Conservation (phyloP, 768 basidiomycete genomes). For the Goffeauzyma gilvescens region DNA sequence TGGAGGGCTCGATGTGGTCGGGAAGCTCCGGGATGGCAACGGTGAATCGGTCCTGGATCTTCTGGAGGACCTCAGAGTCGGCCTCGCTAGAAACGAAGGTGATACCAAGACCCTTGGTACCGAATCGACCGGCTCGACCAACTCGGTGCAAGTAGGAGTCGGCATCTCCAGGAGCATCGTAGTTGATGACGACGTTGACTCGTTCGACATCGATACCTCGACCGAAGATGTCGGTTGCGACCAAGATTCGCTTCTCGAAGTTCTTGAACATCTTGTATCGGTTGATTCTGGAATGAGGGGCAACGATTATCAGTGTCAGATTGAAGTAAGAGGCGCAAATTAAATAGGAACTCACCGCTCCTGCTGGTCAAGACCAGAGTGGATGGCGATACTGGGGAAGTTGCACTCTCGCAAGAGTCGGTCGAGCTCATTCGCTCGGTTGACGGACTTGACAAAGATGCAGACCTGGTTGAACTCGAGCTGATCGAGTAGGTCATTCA, state of each 20-base stretch:
- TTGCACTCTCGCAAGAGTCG: slow-evolving; percentile 90
- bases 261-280: slow-evolving; percentile 97
- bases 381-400: slow-evolving; percentile 94
- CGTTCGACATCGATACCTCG: slow-evolving; percentile 99
- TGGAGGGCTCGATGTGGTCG: slow-evolving; percentile 12
- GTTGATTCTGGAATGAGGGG: slow-evolving; percentile 44
- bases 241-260: slow-evolving; percentile 96
- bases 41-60: slow-evolving; percentile 91
- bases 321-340: not conserved
- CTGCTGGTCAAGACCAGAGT: slow-evolving; percentile 82
- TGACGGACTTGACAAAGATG: slow-evolving; percentile 97
- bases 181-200: slow-evolving; percentile 98
- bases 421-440: slow-evolving; percentile 88
- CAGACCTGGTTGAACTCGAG: slow-evolving; percentile 99
- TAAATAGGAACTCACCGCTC: slow-evolving; percentile 56
- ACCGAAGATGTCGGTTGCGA: slow-evolving; percentile 97
- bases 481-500: slow-evolving; percentile 85
- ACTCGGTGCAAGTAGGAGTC: slow-evolving; percentile 98
- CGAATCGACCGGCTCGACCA: slow-evolving; percentile 96
- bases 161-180: slow-evolving; percentile 90
- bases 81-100: slow-evolving; percentile 84
- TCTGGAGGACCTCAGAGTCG: slow-evolving; percentile 82
- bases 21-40: slow-evolving; percentile 78
- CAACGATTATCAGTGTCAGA: not conserved
- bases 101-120: slow-evolving; percentile 96